A percentile compares a stretch with the other conserved stretches of the same genome.
These are phyloP conservation scores for Thyridium curvatum DNA, from an alignment of 2,329 filamentous ascomycete genomes.

Conservation along the genomic window DNA sequence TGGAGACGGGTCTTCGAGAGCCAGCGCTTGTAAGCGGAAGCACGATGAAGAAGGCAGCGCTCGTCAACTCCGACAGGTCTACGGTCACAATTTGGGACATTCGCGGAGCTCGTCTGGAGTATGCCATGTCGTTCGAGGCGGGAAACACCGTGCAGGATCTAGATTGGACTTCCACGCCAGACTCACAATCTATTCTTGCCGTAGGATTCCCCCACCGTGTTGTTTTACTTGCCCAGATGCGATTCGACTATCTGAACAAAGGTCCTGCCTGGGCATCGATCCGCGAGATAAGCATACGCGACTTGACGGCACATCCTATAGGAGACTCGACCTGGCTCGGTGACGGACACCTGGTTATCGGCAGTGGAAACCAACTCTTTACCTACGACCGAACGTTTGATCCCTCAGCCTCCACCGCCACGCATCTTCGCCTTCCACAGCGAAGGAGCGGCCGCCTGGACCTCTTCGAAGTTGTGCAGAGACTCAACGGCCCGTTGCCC, in stretches of 20 bases:
- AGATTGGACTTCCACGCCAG: conserved; percentile 90
- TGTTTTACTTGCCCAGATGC: conserved; percentile 75
- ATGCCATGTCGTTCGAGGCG: conserved; percentile 65
- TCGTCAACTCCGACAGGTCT: conserved; percentile 69
- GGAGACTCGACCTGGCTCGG: conserved; percentile 90
- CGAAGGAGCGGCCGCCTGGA: conserved; percentile 46
- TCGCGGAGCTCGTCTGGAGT: conserved; percentile 73
- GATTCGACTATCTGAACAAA: conserved; percentile 85
- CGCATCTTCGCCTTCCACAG: conserved; percentile 40
- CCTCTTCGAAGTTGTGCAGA: conserved; percentile 74
- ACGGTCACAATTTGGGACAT: conserved; percentile 89
- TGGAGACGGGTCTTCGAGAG: conserved; percentile 69
- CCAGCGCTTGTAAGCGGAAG: conserved; percentile 79
- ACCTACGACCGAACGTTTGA: conserved; percentile 73
- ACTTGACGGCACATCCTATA: conserved; percentile 82
- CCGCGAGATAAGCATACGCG: conserved; percentile 72
- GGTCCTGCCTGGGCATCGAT: conserved; percentile 86
- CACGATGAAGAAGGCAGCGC: conserved; percentile 77
- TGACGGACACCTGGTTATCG: conserved; percentile 78
- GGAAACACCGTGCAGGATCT: conserved; percentile 77
- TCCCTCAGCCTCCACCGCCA: conserved; percentile 52
- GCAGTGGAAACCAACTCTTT: conserved; percentile 86
- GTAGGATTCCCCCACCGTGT: conserved; percentile 90
- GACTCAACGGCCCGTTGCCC: conserved; percentile 80
- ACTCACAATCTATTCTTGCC: conserved; percentile 80